Evolutionary conservation across 257 asterid genomes (phyloP).

Genomic region (Catharanthus roseus): DNA sequence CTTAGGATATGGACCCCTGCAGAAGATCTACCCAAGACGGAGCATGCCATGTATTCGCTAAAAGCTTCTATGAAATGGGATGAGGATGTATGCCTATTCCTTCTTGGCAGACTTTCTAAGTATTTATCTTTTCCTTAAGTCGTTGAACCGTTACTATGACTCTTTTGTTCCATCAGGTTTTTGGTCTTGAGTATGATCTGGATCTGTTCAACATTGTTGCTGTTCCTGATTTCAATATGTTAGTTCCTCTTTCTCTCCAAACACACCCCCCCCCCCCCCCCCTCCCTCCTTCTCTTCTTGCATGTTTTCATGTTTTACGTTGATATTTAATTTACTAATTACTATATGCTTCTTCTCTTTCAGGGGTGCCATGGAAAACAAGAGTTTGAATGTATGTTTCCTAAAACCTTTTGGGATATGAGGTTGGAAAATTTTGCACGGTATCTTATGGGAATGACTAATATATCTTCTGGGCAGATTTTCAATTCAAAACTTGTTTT

Average conservation of each 20-base stretch:
- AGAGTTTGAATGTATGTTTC: conserved; percentile 79
- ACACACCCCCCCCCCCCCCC: too few relatives aligned
- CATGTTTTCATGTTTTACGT: conserved; percentile 16
- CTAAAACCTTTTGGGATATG: conserved; percentile 7
- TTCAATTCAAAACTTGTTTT: conserved; percentile 91
- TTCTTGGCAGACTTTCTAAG: conserved; percentile 16
- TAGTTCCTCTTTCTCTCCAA: conserved; percentile 33
- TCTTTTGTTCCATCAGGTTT: conserved; percentile 50
- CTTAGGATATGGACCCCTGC: conserved; percentile 94
- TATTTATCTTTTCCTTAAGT: conserved; percentile 8
- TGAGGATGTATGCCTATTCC: conserved; percentile 62
- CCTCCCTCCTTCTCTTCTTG: conserved; percentile 7
- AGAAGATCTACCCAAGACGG: conserved; percentile 85
- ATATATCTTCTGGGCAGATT: conserved; percentile 45
- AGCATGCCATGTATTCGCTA: conserved; percentile 92
- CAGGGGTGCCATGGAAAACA: conserved; percentile 99
- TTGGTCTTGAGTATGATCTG: conserved; percentile 92
- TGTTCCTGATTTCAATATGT: conserved; percentile 94
- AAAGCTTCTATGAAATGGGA: conserved; percentile 99
- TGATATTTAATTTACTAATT: conserved; percentile 8
- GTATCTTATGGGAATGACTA: conserved; percentile 10
- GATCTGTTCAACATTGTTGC: conserved; percentile 95
- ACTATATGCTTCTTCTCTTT: conserved; percentile 7
- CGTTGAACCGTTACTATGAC: conserved; percentile 6
- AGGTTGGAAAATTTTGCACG: not conserved